Percentiles rank a stretch among this genome's conserved stretches.
Conservation (phyloP, 148 eudicot species). For the Arctostaphylos glauca region DNA sequence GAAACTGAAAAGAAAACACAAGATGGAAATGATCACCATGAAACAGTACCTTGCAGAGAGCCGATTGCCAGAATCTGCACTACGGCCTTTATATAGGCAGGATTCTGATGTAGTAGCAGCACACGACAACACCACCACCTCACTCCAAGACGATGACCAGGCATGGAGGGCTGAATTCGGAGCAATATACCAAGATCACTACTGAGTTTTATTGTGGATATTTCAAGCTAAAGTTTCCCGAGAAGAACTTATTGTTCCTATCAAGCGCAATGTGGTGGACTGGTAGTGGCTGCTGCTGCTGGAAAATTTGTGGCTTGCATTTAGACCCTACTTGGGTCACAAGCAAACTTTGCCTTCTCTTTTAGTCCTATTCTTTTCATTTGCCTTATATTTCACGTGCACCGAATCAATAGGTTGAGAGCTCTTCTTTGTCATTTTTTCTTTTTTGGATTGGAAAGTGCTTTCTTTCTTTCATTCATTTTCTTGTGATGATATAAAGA, state of each 20-base stretch:
- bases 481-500: no score
- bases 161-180: slow-evolving; percentile 94
- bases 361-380: no score
- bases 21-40: slow-evolving; percentile 93
- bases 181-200: slow-evolving; percentile 73
- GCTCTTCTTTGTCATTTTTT: no score
- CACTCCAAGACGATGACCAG: slow-evolving; percentile 52
- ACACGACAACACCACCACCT: slow-evolving; percentile 24
- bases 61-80: slow-evolving; percentile 78
- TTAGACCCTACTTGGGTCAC: no score
- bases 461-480: no score
- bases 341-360: no score
- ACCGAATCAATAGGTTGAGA: no score
- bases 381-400: no score
- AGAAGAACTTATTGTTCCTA: not conserved
- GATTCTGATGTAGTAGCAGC: slow-evolving; percentile 37
- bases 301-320: no score
- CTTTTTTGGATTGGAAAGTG: no score
- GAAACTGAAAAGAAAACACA: slow-evolving; percentile 88
- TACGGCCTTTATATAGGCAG: slow-evolving; percentile 51
- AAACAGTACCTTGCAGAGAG: slow-evolving; percentile 94
- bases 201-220: slow-evolving; percentile 17
- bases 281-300: no score
- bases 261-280: no score
- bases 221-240: slow-evolving; percentile 10